A percentile compares a stretch with the other conserved stretches of the same genome.
Conservation (phyloP, 2,329 filamentous ascomycete genomes). For the Shiraia bambusicola region DNA sequence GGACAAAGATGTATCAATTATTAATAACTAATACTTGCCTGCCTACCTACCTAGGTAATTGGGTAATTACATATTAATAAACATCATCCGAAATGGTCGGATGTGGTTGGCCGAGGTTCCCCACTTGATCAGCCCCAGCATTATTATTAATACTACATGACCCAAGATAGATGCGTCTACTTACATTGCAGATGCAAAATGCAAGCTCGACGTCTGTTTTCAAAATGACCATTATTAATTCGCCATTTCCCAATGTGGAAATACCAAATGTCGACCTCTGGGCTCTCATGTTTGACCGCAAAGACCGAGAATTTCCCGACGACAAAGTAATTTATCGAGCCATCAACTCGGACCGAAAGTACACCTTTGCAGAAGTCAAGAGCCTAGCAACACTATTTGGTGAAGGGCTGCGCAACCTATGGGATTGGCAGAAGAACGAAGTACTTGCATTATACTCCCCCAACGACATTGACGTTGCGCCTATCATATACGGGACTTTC, state of each 20-base stretch:
- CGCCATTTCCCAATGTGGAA: slow-evolving; percentile 24
- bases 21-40: too few species aligned
- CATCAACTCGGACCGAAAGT: slow-evolving; percentile 38
- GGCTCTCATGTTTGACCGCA: slow-evolving; percentile 25
- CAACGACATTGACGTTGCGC: slow-evolving; percentile 79
- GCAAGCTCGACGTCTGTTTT: background rate
- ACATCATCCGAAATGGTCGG: too few species aligned
- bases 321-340: slow-evolving; percentile 29
- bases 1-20: too few species aligned
- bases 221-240: slow-evolving; percentile 22
- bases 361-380: slow-evolving; percentile 70
- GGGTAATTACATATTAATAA: too few species aligned
- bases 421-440: slow-evolving; percentile 79
- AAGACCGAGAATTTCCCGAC: slow-evolving; percentile 24
- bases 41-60: too few species aligned
- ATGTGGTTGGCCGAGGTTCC: too few species aligned
- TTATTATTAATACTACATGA: too few species aligned
- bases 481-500: slow-evolving; percentile 71
- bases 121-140: too few species aligned
- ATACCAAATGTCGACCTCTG: slow-evolving; percentile 26
- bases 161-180: too few species aligned
- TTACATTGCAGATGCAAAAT: too few species aligned
- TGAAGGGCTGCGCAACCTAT: slow-evolving; percentile 70
- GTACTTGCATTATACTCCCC: slow-evolving; percentile 79
- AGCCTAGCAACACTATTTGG: slow-evolving; percentile 70